Evolutionary conservation across 495 filamentous ascomycete genomes (phyloP), one percentile per base, ranked within the genome.

Genomic region (Cryomyces minteri): DNA sequence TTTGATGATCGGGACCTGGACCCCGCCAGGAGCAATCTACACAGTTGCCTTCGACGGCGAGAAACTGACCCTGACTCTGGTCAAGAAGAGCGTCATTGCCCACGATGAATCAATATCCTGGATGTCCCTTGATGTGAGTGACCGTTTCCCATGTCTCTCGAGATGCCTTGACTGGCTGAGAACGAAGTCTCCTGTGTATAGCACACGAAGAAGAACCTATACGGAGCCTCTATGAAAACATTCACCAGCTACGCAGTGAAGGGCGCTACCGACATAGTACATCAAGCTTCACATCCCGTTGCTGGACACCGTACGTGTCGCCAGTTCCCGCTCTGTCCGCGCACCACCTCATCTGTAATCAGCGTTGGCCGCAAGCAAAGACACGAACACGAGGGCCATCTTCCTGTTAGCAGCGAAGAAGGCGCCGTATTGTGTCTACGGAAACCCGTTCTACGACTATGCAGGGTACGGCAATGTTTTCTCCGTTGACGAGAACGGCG

Each of bases 141-240:
- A 42, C 32, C 9, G 5, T 18, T 28, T 38, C 45, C 25, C 31
- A 25, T 36, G 11, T 25, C 30, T 37, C 34, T 11, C 39, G 18
- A 30, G n/a, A 36, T 25, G 18, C 18, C 18, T 25, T 1, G 18
- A 2, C 2, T 40, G 30, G 33, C 25, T 6, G 44, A 42, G 45
- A 60, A 62, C 31, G 63, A 18, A 4, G 44, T 30, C 31, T n/a
- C 31, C n/a, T 10, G 9, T 52, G 10, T 42, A 30, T 43, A 82
- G 70, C 82, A 90, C 58, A 66, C 71, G 46, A 81, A 78, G 60
- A 85, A 84, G 62, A 77, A 82, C 59, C 79, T 90, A 51, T 90
- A 88, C 61, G 84, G 84, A 52, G 77, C 82, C 5, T 78, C 81
- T 48, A 85, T 87, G 82, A 90, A 90, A 66, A 84, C 82, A 61